phyloP scores from a whole-genome alignment of 2,329 filamentous ascomycete genomes.

The Hyphodiscus sp. region DNA sequence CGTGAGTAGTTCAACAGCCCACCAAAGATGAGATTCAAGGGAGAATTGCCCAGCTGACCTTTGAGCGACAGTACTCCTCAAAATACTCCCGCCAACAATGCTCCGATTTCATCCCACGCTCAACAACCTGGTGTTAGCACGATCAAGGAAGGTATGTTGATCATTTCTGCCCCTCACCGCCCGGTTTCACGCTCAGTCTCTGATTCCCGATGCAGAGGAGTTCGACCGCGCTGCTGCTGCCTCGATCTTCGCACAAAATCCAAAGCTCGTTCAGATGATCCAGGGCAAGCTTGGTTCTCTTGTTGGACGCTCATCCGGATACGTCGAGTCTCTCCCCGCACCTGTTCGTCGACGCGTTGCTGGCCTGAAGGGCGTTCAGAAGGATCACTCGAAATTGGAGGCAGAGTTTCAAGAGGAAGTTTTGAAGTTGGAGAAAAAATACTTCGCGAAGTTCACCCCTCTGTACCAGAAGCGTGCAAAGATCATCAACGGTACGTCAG shows the following conservation, averaged over 20 bases:
- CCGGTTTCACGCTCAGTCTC: constrained; percentile 19
- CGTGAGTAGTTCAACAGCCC: constrained; percentile 43
- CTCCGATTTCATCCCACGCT: constrained; percentile 94
- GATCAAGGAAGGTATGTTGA: constrained; percentile 86
- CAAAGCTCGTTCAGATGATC: constrained; percentile 92
- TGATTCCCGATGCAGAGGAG: constrained; percentile 58
- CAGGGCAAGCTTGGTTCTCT: constrained; percentile 91
- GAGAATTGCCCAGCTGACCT: constrained; percentile 14
- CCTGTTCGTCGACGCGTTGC: constrained; percentile 89
- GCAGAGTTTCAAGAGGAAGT: constrained; percentile 98
- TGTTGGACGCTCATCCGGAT: constrained; percentile 91
- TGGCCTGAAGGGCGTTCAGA: constrained; percentile 95
- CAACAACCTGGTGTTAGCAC: constrained; percentile 90
- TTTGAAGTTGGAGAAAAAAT: constrained; percentile 97
- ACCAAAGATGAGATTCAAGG: background rate
- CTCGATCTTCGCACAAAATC: constrained; percentile 92
- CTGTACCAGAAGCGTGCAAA: constrained; percentile 91
- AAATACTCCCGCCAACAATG: constrained; percentile 93
- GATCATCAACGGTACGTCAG: constrained; percentile 80
- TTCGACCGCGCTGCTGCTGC: constrained; percentile 81
- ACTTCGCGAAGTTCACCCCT: constrained; percentile 97
- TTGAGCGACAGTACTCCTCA: constrained; percentile 73
- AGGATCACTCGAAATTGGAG: constrained; percentile 97
- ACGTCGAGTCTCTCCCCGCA: constrained; percentile 90
- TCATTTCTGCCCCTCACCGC: constrained; percentile 24